These are phyloP conservation scores for Tieghemiomyces parasiticus DNA, from an alignment of 192 early-diverging fungal species.

Conservation along the genomic window DNA sequence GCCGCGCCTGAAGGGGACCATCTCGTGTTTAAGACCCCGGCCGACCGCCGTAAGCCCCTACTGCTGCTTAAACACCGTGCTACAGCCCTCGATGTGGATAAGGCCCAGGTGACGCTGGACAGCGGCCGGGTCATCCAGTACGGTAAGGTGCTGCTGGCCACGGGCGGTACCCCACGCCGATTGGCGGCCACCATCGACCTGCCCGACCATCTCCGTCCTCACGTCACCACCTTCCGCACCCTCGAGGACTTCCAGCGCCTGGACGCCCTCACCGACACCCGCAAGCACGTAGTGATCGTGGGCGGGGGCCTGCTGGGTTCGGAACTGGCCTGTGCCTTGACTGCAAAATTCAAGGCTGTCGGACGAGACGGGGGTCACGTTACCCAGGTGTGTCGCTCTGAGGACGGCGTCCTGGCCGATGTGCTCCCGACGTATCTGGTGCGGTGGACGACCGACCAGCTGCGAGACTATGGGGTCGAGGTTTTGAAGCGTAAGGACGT, in stretches of 20 bases:
- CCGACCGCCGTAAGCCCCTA: conserved; percentile 22
- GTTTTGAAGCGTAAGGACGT: conserved; percentile 27
- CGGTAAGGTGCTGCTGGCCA: conserved; percentile 38
- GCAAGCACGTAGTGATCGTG: conserved; percentile 35
- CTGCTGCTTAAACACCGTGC: conserved; percentile 30
- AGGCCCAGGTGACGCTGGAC: conserved; percentile 31
- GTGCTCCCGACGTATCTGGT: conserved; percentile 46
- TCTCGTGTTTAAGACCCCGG: conserved; percentile 22
- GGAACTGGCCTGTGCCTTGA: conserved; percentile 41
- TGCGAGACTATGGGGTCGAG: conserved; percentile 33
- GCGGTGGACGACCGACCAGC: conserved; percentile 38
- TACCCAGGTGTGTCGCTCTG: conserved; percentile 47
- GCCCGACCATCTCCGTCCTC: conserved; percentile 15
- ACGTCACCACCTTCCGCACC: conserved; percentile 39
- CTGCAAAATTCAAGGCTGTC: conserved; percentile 21
- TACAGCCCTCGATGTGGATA: conserved; percentile 28
- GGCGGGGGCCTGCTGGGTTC: conserved; percentile 53
- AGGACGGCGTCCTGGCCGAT: conserved; percentile 39
- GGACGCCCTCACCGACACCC: conserved; percentile 22
- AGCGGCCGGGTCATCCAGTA: conserved; percentile 35
- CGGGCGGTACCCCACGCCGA: conserved; percentile 39
- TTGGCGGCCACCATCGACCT: conserved; percentile 12
- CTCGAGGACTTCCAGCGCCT: conserved; percentile 36
- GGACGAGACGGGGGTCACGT: conserved; percentile 25
- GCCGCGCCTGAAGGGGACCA: conserved; percentile 24